A percentile compares a stretch with the other conserved stretches of the same genome.
Conservation (phyloP, 192 early-diverging fungal species). For the Oehlia diaphana region DNA sequence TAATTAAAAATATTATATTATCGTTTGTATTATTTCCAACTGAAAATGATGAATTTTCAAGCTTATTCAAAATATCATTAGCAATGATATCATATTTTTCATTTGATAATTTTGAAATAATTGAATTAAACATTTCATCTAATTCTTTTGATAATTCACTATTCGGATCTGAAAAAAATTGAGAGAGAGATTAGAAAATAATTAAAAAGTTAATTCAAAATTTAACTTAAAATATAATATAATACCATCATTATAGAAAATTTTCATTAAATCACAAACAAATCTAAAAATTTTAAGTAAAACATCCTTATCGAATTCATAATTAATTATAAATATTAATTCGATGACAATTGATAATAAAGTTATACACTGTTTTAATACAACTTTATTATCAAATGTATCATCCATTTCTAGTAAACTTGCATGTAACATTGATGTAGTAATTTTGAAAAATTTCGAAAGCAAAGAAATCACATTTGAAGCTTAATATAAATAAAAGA, state of each 20-base stretch:
- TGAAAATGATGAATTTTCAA: background rate
- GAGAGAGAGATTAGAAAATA: no score
- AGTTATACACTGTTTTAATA: background rate
- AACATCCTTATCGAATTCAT: background rate
- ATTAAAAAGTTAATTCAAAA: background rate
- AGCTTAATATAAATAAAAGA: background rate
- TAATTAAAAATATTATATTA: background rate
- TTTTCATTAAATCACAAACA: slow-evolving; percentile 2
- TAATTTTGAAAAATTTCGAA: background rate
- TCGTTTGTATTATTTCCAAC: background rate
- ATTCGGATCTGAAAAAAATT: background rate
- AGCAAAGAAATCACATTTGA: background rate
- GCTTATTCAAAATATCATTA: background rate
- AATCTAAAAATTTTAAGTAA: background rate
- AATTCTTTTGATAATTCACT: background rate
- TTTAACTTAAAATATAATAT: background rate
- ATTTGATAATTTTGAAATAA: slow-evolving; percentile 11
- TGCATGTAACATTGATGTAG: background rate
- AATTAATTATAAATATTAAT: background rate
- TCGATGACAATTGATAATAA: background rate
- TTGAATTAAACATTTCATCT: background rate
- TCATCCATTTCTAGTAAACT: background rate
- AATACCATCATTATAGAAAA: slow-evolving; percentile 18
- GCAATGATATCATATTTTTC: slow-evolving; percentile 3
- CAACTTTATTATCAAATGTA: background rate